These are phyloP conservation scores for Sporothrix luriei DNA, from an alignment of 2,329 filamentous ascomycete genomes.

Conservation along the genomic window DNA sequence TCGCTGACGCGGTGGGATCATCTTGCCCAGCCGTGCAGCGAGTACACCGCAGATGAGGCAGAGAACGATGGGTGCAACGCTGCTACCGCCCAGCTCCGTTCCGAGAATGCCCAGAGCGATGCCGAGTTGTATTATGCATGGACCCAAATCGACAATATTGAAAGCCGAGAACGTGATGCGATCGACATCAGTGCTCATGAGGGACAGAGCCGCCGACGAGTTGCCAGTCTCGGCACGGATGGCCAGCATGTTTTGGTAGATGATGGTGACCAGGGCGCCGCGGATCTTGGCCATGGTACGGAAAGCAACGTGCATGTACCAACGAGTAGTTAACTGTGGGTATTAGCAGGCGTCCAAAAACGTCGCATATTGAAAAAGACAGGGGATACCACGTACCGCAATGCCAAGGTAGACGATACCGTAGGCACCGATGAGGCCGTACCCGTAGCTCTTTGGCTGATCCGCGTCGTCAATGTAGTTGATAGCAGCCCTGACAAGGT, in stretches of 20 bases:
- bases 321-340: constrained; percentile 31
- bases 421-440: constrained; percentile 35
- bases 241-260: constrained; percentile 34
- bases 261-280: constrained; percentile 31
- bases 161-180: constrained; percentile 32
- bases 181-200: constrained; percentile 35
- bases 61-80: constrained; percentile 28
- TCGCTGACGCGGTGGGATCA: constrained; percentile 30
- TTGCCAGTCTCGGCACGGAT: constrained; percentile 33
- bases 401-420: constrained; percentile 30
- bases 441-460: constrained; percentile 29
- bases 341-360: background rate
- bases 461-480: constrained; percentile 19
- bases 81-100: constrained; percentile 31
- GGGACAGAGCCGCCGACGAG: constrained; percentile 31
- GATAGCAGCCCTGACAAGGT: constrained; percentile 32
- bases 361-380: background rate
- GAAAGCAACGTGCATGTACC: constrained; percentile 33
- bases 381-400: constrained; percentile 25
- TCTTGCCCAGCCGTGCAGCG: constrained; percentile 28
- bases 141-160: constrained; percentile 32
- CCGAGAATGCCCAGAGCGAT: constrained; percentile 33
- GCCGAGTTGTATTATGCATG: constrained; percentile 29
- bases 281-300: constrained; percentile 33
- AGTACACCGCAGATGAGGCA: constrained; percentile 27